Evolutionary conservation across 768 basidiomycete genomes (phyloP).

Genomic region (Leccinum sublutescens): DNA sequence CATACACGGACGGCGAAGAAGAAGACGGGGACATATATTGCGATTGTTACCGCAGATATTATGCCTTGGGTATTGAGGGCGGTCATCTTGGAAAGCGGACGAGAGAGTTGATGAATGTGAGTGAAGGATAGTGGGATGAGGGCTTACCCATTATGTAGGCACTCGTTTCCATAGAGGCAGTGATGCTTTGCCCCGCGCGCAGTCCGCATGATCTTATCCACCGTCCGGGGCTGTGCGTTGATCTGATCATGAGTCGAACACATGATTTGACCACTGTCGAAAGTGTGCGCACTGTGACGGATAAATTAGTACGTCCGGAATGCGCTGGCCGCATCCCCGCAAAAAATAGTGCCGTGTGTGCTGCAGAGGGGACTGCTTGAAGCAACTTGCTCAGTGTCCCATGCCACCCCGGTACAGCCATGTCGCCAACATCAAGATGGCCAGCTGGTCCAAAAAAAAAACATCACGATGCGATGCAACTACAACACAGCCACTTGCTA

Average conservation of each 20-base stretch:
- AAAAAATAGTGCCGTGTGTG: background rate
- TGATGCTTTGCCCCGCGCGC: slow-evolving; percentile 7
- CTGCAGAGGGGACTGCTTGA: background rate
- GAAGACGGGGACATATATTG: slow-evolving; percentile 57
- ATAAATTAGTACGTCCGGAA: background rate
- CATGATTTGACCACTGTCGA: background rate
- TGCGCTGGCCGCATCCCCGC: background rate
- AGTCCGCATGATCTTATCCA: background rate
- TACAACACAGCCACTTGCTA: no score
- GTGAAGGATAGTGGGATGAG: slow-evolving; percentile 3
- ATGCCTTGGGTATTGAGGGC: slow-evolving; percentile 41
- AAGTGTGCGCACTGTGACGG: no score
- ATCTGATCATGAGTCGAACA: background rate
- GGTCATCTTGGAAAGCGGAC: slow-evolving; percentile 25
- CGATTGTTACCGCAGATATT: slow-evolving; percentile 59
- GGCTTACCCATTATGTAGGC: slow-evolving; percentile 20
- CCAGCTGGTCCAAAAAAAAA: no score
- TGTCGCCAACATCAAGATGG: background rate
- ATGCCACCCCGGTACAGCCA: background rate
- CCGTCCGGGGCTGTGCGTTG: slow-evolving; percentile 16
- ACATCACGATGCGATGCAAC: no score
- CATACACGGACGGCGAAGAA: slow-evolving; percentile 44
- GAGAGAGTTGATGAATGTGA: background rate
- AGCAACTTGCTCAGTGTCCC: background rate
- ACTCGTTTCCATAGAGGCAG: slow-evolving; percentile 15